phyloP scores from a whole-genome alignment of 331 rosid genomes.

The Pyrus hybrid region DNA sequence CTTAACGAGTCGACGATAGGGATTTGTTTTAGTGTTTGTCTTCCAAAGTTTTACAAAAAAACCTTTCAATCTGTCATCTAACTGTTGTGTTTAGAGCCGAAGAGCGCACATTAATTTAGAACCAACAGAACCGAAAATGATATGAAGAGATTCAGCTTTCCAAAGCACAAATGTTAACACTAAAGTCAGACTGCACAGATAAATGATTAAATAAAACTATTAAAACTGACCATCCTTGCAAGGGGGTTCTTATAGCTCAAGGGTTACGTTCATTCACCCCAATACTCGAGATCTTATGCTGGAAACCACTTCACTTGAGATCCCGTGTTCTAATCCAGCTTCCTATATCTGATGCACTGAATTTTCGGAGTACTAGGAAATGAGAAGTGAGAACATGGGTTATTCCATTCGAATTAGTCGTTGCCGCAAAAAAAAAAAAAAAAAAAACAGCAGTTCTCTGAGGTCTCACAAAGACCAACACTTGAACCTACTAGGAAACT shows the following conservation, averaged over 20 bases:
- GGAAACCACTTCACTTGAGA: neutral
- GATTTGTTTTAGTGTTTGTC: neutral
- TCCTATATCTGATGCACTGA: neutral
- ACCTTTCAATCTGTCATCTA: neutral
- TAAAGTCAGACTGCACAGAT: neutral
- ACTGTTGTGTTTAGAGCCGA: neutral
- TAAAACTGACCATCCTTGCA: neutral
- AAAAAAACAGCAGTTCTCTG: no score
- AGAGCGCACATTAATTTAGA: neutral
- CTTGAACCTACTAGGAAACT: constrained; percentile 28
- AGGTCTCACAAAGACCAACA: constrained; percentile 11
- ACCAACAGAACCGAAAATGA: neutral
- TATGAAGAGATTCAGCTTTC: neutral
- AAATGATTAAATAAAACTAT: neutral
- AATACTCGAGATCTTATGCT: neutral
- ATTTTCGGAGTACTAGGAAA: neutral
- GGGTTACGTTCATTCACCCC: neutral
- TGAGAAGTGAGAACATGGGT: neutral
- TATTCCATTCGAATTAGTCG: neutral
- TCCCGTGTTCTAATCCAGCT: neutral
- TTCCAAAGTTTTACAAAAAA: neutral
- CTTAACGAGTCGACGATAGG: no score
- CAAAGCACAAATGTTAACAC: neutral
- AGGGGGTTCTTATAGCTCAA: neutral
- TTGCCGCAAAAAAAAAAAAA: neutral